Conservation (phyloP, 2,329 filamentous ascomycete genomes). For the Trichoderma arundinaceum region DNA sequence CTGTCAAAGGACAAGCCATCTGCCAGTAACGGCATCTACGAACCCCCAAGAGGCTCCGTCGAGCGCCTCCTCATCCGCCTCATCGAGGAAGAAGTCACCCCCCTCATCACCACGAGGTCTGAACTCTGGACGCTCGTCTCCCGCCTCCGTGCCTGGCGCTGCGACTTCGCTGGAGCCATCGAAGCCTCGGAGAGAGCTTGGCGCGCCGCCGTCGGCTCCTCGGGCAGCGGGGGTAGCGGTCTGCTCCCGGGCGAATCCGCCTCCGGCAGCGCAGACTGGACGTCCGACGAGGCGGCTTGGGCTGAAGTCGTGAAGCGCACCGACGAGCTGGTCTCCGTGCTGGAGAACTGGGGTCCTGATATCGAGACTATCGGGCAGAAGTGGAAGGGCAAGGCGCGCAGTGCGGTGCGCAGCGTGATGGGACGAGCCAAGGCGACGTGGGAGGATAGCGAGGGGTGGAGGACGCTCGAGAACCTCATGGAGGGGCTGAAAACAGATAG, state of each 20-base stretch:
- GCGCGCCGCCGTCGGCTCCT: slow-evolving; percentile 69
- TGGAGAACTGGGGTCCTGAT: slow-evolving; percentile 76
- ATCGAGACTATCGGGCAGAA: slow-evolving; percentile 72
- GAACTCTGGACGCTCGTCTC: slow-evolving; percentile 78
- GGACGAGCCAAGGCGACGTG: slow-evolving; percentile 80
- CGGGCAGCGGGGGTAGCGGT: slow-evolving; percentile 51
- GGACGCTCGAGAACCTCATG: slow-evolving; percentile 61
- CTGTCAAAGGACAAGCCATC: slow-evolving; percentile 47
- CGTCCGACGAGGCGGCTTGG: slow-evolving; percentile 69
- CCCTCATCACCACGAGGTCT: slow-evolving; percentile 80
- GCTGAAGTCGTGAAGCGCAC: slow-evolving; percentile 76
- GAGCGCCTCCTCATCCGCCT: slow-evolving; percentile 71
- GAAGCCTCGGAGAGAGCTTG: slow-evolving; percentile 89
- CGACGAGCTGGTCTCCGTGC: slow-evolving; percentile 78
- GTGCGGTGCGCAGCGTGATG: slow-evolving; percentile 81
- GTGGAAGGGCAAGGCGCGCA: slow-evolving; percentile 90
- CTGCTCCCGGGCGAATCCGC: slow-evolving; percentile 49
- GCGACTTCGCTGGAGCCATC: slow-evolving; percentile 73
- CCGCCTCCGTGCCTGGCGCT: slow-evolving; percentile 73
- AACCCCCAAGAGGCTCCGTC: slow-evolving; percentile 60
- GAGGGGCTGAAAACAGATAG: slow-evolving; percentile 56
- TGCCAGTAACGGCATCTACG: slow-evolving; percentile 42
- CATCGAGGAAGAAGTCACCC: slow-evolving; percentile 75
- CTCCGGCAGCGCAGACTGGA: slow-evolving; percentile 43
- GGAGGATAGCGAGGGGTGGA: slow-evolving; percentile 78